Base-by-base conservation (phyloP, 768 basidiomycete genomes). In the Boletus rubropictus region DNA sequence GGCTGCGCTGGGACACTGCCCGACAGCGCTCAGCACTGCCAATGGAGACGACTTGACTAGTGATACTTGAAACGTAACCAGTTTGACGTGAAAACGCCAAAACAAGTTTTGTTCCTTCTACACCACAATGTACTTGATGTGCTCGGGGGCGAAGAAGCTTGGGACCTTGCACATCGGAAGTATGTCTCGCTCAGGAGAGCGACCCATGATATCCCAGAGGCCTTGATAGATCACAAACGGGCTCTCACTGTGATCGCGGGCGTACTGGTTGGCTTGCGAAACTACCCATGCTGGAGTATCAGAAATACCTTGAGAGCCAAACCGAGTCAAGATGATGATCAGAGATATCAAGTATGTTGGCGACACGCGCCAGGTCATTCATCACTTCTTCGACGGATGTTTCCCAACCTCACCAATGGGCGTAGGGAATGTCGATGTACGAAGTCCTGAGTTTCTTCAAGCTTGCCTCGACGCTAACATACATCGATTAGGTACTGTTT, bases 381-480 rank as follows among this genome's bases (percentile, higher is more conserved):
- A 76, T 74, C 21, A 77, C 53, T 54, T 79, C 77, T 39, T 70
- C 64, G 27, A 77, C 64, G 10, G 66, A 68, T 5, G 73, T 73
- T 8, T 69, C 60, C 49, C 66, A 74, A 48, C 77, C 75, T 77
- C 73, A 72, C 67, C 69, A 77, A 53, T 81, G 79, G 5, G 80
- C 54, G 49, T 81, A 80, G 25, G 80, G 58, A 40, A 82, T 70
- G 53, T 81, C 79, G 54, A 81, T 72, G 54, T 77, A 84, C n/a
- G 72, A 65, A 0, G 80, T 82, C 36, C 78, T 64, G 17, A 85
- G 69, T 50, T 80, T 82, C 51, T 67, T 67, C 44, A 76, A 61
- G 29, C 64, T 68, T 2, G 59, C 64, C n/a, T 65, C 62, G 5
- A 71, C 57, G 22, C 60, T 59, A 1, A 69, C 6, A 20, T 53